phyloP scores from a whole-genome alignment of 2,329 filamentous ascomycete genomes.

The Phialocephala sp. region DNA sequence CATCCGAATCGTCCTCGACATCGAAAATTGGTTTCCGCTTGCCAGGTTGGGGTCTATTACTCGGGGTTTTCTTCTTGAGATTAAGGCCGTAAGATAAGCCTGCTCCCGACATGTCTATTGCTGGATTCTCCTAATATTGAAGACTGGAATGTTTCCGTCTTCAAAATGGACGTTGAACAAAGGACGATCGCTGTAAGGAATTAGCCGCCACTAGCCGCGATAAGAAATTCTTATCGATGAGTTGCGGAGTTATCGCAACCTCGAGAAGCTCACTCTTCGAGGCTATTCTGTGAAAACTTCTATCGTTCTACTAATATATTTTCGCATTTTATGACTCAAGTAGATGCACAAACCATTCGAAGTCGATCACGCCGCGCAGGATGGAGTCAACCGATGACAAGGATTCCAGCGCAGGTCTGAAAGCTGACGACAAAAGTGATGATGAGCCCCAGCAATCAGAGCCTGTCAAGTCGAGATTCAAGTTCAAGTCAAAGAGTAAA shows the following conservation, averaged over 20 bases:
- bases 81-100: conserved; percentile 64
- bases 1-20: conserved; percentile 62
- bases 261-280: neutral
- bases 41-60: conserved; percentile 53
- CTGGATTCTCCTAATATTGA: neutral
- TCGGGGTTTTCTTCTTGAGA: conserved; percentile 57
- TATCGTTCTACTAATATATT: neutral
- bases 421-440: neutral
- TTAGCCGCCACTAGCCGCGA: conserved; percentile 14
- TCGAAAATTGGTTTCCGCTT: conserved; percentile 64
- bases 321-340: neutral
- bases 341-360: neutral
- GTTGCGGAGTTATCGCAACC: neutral
- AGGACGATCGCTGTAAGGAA: neutral
- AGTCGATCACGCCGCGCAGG: neutral
- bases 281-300: neutral
- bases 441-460: neutral
- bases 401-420: conserved; percentile 8
- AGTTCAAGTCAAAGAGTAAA: conserved; percentile 39
- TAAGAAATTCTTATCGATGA: conserved; percentile 15
- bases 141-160: neutral
- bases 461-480: conserved; percentile 39
- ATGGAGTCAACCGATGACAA: conserved; percentile 30
- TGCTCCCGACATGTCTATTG: conserved; percentile 40
- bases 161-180: conserved; percentile 6